These are phyloP conservation scores for Cercophora sp. DNA, from an alignment of 495 filamentous ascomycete genomes.

Conservation along the genomic window DNA sequence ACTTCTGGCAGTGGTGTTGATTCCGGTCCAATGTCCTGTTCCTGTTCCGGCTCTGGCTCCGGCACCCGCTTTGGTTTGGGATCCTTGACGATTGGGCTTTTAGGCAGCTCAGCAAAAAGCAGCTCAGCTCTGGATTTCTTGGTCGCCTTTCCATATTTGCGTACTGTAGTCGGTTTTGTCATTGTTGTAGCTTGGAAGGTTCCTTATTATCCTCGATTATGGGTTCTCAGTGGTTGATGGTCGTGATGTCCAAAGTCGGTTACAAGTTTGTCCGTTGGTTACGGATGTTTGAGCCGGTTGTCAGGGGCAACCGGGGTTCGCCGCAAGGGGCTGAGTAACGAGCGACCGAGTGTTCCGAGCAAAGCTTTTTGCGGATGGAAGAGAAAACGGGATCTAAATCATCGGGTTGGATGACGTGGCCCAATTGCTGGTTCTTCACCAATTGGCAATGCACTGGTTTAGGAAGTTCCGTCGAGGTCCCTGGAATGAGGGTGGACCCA, in stretches of 20 bases:
- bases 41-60: background rate
- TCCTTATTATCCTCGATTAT: background rate
- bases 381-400: too few species aligned
- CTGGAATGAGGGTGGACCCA: too few species aligned
- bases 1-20: too few species aligned
- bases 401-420: too few species aligned
- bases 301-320: slow-evolving; percentile 13
- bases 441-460: too few species aligned
- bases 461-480: too few species aligned
- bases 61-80: slow-evolving; percentile 15
- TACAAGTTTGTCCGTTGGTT: slow-evolving; percentile 5
- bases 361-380: too few species aligned
- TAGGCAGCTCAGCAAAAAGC: slow-evolving; percentile 42
- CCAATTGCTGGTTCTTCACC: too few species aligned
- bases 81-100: slow-evolving; percentile 34
- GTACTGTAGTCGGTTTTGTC: slow-evolving; percentile 30
- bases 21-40: slow-evolving; percentile 1
- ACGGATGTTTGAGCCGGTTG: slow-evolving; percentile 10
- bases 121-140: slow-evolving; percentile 34
- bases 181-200: slow-evolving; percentile 18
- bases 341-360: too few species aligned
- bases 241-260: background rate
- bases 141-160: slow-evolving; percentile 42
- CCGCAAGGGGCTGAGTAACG: too few species aligned
- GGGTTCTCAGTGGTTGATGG: background rate